Evolutionary conservation across 2,329 filamentous ascomycete species (phyloP), one percentile per base, ranked within the genome.

Genomic region (Xylariaceae sp.): DNA sequence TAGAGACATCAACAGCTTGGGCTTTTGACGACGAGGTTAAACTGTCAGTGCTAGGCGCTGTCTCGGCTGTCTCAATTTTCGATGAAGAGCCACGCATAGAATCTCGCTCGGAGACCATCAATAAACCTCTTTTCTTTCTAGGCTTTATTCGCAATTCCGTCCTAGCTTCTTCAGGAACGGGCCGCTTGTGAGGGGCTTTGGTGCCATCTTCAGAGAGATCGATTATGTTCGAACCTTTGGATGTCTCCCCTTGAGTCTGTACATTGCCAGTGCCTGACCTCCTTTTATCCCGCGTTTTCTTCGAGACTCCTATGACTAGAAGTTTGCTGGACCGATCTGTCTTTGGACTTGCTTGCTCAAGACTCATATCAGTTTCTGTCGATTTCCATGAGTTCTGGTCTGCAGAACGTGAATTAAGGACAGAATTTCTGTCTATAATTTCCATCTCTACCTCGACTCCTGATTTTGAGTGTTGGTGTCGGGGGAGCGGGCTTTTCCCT

Each of bases 141-240:
- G 79, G 71, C 57, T 74, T 78, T 48, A 83, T 79, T 6, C 76
- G 76, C 31, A 83, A 68, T 58, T 80, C 77, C 16, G 79, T 79
- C 44, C 75, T 76, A 7, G 70, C 74, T 53, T 75, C 65, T 14
- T 62, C 54, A n/a, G 36, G 51, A 36, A 39, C 2, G 24, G 53
- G 46, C 28, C 44, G 26, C 41, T 40, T 45, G 53, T 1, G n/a
- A 28, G 23, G 31, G n/a, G n/a, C 12, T 6, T 44, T 14, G 14
- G 26, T 33, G 4, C 2, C 36, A 28, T 50, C 53, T 44, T 63
- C 11, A 37, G 53, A 56, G n/a, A 46, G 21, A 47, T 43, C 45
- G 14, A 39, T 51, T 17, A 17, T 14, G 11, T 57, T 39, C 14
- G 17, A 8, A 11, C 28, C 33, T 23, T 26, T 29, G 23, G 33